Percentiles rank a stretch among this genome's conserved stretches.
Conservation (phyloP, 768 basidiomycete species). For the Podaxis rugospora region DNA sequence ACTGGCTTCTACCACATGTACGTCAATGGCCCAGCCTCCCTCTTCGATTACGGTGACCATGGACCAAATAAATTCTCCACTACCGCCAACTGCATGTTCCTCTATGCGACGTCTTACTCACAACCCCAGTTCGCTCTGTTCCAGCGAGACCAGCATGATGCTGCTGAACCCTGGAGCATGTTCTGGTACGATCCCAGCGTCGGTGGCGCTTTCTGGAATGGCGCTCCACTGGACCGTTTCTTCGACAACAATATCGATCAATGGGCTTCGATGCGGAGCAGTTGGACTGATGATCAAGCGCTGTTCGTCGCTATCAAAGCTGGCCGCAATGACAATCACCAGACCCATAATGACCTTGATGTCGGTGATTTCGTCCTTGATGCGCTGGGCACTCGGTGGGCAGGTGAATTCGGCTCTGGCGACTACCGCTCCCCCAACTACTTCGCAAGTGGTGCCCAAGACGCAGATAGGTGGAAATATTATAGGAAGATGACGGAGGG, state of each 20-base stretch:
- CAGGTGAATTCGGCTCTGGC: conserved; percentile 88
- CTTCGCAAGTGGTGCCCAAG: conserved; percentile 72
- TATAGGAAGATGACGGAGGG: conserved; percentile 97
- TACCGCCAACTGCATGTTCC: conserved; percentile 85
- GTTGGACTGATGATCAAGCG: conserved; percentile 86
- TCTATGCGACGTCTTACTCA: conserved; percentile 68
- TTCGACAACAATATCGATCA: conserved; percentile 70
- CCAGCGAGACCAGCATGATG: conserved; percentile 87
- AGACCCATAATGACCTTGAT: conserved; percentile 95
- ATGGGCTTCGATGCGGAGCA: conserved; percentile 90
- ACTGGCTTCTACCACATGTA: conserved; percentile 92
- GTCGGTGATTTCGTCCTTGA: conserved; percentile 94
- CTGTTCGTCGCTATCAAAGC: conserved; percentile 88
- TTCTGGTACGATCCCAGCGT: conserved; percentile 89
- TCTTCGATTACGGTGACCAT: conserved; percentile 82
- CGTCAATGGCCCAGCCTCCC: conserved; percentile 74
- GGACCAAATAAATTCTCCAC: conserved; percentile 95
- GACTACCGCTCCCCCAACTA: conserved; percentile 75
- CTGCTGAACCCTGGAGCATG: conserved; percentile 82
- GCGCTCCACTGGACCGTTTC: conserved; percentile 73
- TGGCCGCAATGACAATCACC: conserved; percentile 74
- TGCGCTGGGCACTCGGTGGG: conserved; percentile 90
- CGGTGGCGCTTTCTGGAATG: conserved; percentile 90
- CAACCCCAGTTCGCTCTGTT: conserved; percentile 75
- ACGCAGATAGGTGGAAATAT: conserved; percentile 77